Conservation (phyloP, 2,329 filamentous ascomycete species). For the Grosmannia huntii region DNA sequence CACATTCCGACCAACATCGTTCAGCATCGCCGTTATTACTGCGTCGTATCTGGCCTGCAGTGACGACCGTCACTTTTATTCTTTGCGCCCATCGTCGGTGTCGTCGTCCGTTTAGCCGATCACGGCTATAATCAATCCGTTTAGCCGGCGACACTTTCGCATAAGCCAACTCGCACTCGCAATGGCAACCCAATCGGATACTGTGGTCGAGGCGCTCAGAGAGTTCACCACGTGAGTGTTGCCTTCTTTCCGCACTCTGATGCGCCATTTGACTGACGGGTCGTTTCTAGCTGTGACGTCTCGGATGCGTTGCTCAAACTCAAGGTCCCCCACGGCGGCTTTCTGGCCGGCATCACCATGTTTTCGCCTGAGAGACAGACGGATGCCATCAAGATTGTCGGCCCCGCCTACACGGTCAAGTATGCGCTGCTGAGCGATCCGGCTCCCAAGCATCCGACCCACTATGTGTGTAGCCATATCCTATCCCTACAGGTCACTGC, state of each 20-base stretch:
- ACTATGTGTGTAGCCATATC: constrained; percentile 27
- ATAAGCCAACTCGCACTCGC: neutral
- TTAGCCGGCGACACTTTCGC: no score
- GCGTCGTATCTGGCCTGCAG: no score
- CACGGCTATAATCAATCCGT: no score
- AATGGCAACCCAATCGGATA: constrained; percentile 8
- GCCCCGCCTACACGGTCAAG: constrained; percentile 41
- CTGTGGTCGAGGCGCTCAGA: constrained; percentile 19
- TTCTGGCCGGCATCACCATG: constrained; percentile 39
- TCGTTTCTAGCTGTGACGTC: constrained; percentile 29
- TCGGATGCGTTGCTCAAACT: constrained; percentile 40
- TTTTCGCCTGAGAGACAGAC: constrained; percentile 39
- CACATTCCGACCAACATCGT: no score
- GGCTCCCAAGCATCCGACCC: constrained; percentile 28
- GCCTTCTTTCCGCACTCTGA: neutral
- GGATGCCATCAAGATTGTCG: constrained; percentile 38
- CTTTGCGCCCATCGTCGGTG: no score
- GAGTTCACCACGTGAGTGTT: constrained; percentile 21
- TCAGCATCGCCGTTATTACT: no score
- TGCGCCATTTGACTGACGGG: neutral
- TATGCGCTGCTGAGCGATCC: constrained; percentile 34
- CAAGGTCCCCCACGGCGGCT: constrained; percentile 34
- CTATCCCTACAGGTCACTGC: neutral
- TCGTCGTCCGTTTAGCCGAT: no score
- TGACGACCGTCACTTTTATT: no score